Evolutionary conservation across 768 basidiomycete species (phyloP).

Genomic region (Lactarius sanguifluus): DNA sequence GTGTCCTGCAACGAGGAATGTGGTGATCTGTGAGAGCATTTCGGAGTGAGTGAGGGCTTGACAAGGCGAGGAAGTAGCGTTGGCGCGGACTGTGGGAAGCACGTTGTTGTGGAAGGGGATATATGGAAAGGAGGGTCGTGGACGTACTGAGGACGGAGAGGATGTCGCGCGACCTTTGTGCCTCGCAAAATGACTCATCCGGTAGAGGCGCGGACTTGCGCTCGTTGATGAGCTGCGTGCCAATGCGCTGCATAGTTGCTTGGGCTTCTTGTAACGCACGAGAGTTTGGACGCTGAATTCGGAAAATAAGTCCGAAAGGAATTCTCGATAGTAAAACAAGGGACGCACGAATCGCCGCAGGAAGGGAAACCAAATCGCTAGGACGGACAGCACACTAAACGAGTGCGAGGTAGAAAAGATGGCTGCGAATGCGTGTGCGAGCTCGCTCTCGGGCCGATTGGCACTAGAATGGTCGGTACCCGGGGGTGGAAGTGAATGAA

Average conservation of each 20-base stretch:
- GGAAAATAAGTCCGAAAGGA: constrained; percentile 28
- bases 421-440: constrained; percentile 53
- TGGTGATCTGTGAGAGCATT: constrained; percentile 60
- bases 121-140: neutral
- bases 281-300: constrained; percentile 20
- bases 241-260: constrained; percentile 26
- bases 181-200: neutral
- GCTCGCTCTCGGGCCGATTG: constrained; percentile 44
- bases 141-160: constrained; percentile 29
- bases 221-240: constrained; percentile 27
- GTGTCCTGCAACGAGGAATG: constrained; percentile 64
- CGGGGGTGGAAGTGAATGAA: constrained; percentile 48
- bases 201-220: constrained; percentile 7
- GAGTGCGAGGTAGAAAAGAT: constrained; percentile 55
- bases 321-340: constrained; percentile 38
- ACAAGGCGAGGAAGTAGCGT: constrained; percentile 45
- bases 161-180: constrained; percentile 22
- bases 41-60: constrained; percentile 58
- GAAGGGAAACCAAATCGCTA: constrained; percentile 59
- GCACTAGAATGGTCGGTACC: constrained; percentile 39
- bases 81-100: constrained; percentile 53
- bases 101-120: neutral
- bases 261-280: constrained; percentile 16
- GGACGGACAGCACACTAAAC: constrained; percentile 52
- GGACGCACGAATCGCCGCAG: constrained; percentile 52